phyloP scores from a whole-genome alignment of 2,329 filamentous ascomycete species.

The Fusarium ambrosium region DNA sequence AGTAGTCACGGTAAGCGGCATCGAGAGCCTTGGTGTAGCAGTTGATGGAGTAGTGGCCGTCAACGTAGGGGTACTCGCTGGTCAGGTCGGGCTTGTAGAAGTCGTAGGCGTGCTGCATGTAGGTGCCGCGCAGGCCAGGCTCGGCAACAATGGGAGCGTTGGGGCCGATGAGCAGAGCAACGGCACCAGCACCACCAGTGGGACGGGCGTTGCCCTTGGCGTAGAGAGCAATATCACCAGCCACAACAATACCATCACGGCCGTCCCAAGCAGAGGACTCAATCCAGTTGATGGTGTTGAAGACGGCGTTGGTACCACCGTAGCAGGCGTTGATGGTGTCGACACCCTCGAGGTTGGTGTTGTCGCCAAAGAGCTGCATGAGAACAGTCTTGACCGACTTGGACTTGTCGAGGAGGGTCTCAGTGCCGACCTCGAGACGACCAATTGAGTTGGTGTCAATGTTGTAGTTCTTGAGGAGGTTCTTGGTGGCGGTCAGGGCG shows the following conservation, averaged over 20 bases:
- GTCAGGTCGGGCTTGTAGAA: slow-evolving; percentile 93
- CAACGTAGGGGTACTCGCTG: slow-evolving; percentile 88
- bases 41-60: slow-evolving; percentile 84
- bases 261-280: slow-evolving; percentile 91
- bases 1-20: slow-evolving; percentile 84
- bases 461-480: slow-evolving; percentile 85
- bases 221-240: slow-evolving; percentile 87
- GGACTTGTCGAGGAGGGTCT: slow-evolving; percentile 89
- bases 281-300: slow-evolving; percentile 88
- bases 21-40: slow-evolving; percentile 88
- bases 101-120: slow-evolving; percentile 88
- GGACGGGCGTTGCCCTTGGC: slow-evolving; percentile 86
- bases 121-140: slow-evolving; percentile 82
- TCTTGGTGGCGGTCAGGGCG: slow-evolving; percentile 81
- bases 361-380: slow-evolving; percentile 88
- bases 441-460: slow-evolving; percentile 84
- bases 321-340: slow-evolving; percentile 90
- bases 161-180: slow-evolving; percentile 84
- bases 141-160: slow-evolving; percentile 83
- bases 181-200: slow-evolving; percentile 83
- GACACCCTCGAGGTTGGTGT: slow-evolving; percentile 86
- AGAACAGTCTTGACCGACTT: slow-evolving; percentile 91
- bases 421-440: slow-evolving; percentile 86
- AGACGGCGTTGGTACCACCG: slow-evolving; percentile 85
- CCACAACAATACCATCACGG: slow-evolving; percentile 82